Base-by-base conservation (phyloP, 208 protist genomes). In the Acanthamoeba healyi region DNA sequence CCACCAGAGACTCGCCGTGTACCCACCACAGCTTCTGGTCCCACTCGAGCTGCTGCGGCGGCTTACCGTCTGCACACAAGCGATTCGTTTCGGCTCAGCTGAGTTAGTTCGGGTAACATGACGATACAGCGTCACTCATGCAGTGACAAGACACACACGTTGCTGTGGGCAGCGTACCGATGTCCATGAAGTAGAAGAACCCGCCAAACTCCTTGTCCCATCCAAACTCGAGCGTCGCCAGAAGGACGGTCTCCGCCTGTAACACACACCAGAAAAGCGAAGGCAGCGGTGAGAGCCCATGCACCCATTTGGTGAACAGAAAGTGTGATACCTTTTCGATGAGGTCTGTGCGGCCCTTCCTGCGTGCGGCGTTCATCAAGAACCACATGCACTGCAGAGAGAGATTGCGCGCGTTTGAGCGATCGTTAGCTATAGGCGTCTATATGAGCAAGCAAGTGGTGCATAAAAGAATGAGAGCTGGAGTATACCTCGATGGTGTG, bases 1-100 rank as follows among this genome's bases (percentile, higher is more conserved):
- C 87, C 14, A 93, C 40, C 7, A 93, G 87, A 3, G 87, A 22
- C 32, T 93, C 87, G 40, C 26, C 44, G 87, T 93, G 87, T 3
- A 93, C 87, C 87, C 87, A 93, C 87, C 87, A 93, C 17, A 93
- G 87, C 67, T 93, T 93, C 29, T 93, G 87, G 67, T 93, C 87
- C 87, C 87, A 93, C 29, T 93, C 87, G 4, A 93, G 87, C 34
- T 93, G 87, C 67, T 93, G 87, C 29, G 87, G 87, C 26, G 87
- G 56, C 32, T 93, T 63, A 3, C 87, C 87, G 3, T 93, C 56
- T 81, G 70, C 1, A 61, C 17, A 34, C 4, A 5, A n/a, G 58
- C 58, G 26, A n/a, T 17, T n/a, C 58, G 49, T 15, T 15, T 19
- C 49, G n/a, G 15, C 51, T 1, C 51, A 19, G 1, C 22, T 22